A percentile compares a stretch with the other conserved stretches of the same genome.
These are phyloP conservation scores for Fusarium dimerum DNA, from an alignment of 2,329 filamentous ascomycete species.

Conservation along the genomic window DNA sequence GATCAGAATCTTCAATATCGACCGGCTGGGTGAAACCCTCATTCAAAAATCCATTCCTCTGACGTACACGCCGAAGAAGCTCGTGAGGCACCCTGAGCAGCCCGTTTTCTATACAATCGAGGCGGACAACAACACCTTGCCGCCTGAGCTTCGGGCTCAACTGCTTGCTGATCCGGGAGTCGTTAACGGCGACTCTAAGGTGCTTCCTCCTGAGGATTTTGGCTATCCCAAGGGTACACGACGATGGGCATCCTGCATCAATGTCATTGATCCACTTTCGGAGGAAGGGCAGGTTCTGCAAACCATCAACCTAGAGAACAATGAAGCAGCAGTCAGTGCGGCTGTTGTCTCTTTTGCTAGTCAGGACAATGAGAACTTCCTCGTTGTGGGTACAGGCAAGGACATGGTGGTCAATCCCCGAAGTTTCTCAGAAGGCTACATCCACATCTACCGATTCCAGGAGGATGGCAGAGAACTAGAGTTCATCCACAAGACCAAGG, in stretches of 20 bases:
- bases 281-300: constrained; percentile 71
- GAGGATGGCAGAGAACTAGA: constrained; percentile 86
- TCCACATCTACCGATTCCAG: constrained; percentile 89
- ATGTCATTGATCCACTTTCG: constrained; percentile 79
- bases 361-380: constrained; percentile 84
- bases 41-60: constrained; percentile 85
- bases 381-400: constrained; percentile 93
- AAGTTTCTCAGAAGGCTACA: constrained; percentile 75
- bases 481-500: constrained; percentile 94
- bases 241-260: constrained; percentile 95
- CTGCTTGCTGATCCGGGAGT: constrained; percentile 71
- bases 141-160: constrained; percentile 73
- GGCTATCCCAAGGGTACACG: constrained; percentile 82
- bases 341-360: constrained; percentile 83
- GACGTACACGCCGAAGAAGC: constrained; percentile 84
- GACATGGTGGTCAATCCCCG: constrained; percentile 80
- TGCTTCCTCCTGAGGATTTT: constrained; percentile 78
- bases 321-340: constrained; percentile 88
- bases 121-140: constrained; percentile 87
- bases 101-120: constrained; percentile 94
- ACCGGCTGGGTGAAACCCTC: constrained; percentile 81
- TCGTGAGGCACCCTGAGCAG: constrained; percentile 84
- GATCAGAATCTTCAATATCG: constrained; percentile 81
- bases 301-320: constrained; percentile 80
- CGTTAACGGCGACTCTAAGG: constrained; percentile 70